Evolutionary conservation across 202 grass and related monocot species (phyloP).

Genomic region (Setaria italica): DNA sequence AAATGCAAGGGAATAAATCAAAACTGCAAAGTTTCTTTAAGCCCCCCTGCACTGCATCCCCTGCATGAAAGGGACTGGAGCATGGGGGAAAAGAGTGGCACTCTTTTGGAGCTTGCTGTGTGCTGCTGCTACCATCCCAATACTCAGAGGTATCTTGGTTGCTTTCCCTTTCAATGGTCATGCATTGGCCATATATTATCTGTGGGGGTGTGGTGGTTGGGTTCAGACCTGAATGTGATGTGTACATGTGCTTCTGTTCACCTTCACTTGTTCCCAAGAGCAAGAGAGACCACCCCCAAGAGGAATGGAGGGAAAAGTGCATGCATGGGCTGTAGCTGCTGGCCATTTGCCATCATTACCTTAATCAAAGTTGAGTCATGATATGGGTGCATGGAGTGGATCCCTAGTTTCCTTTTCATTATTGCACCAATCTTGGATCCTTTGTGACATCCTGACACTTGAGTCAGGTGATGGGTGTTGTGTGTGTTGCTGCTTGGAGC

Average conservation of each 20-base stretch:
- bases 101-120: constrained; percentile 41
- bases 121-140: constrained; percentile 18
- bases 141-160: constrained; percentile 38
- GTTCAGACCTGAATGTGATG: constrained; percentile 42
- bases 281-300: background rate
- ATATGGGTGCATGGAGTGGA: constrained; percentile 48
- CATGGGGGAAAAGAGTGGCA: constrained; percentile 47
- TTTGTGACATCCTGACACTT: constrained; percentile 44
- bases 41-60: constrained; percentile 12
- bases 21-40: constrained; percentile 57
- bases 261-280: constrained; percentile 45
- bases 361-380: constrained; percentile 67
- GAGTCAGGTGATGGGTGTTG: constrained; percentile 26
- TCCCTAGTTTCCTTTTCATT: constrained; percentile 52
- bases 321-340: constrained; percentile 60
- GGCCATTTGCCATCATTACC: constrained; percentile 58
- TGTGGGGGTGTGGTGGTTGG: background rate
- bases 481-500: background rate
- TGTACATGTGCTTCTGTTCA: constrained; percentile 26
- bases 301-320: constrained; percentile 68
- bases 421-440: constrained; percentile 49
- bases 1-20: constrained; percentile 38
- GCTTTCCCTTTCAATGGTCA: constrained; percentile 41
- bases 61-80: constrained; percentile 64
- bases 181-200: constrained; percentile 36